These are phyloP conservation scores for Eucalyptus viminalis DNA, from an alignment of 345 rosid genomes.

Conservation along the genomic window DNA sequence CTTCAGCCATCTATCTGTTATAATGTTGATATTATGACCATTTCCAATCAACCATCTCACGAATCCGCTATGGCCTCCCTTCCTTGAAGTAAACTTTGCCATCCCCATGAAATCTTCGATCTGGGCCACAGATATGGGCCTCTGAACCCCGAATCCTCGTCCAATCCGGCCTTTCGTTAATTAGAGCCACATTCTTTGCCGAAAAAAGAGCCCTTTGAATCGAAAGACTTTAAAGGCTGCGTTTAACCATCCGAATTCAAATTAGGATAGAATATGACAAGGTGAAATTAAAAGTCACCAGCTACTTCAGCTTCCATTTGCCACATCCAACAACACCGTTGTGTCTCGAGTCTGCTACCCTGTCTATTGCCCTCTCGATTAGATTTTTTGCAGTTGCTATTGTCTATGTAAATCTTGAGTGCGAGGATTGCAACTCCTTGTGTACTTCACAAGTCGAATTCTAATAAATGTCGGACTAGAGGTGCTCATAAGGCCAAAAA, in stretches of 20 bases:
- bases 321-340: background rate
- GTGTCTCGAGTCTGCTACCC: background rate
- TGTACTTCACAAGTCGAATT: background rate
- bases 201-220: background rate
- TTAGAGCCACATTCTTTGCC: background rate
- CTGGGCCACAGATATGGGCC: background rate
- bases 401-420: background rate
- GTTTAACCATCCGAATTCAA: rapidly evolving
- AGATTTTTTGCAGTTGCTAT: background rate
- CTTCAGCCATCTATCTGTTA: too few relatives aligned
- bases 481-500: background rate
- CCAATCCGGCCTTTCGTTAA: background rate
- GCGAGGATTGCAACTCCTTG: too few relatives aligned
- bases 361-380: background rate
- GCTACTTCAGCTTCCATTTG: background rate
- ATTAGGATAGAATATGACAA: rapidly evolving
- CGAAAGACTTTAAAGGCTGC: background rate
- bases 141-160: background rate
- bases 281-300: background rate
- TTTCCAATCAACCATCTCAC: too few relatives aligned
- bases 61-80: too few relatives aligned
- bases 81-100: too few relatives aligned
- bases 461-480: background rate
- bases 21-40: too few relatives aligned
- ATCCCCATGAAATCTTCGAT: background rate